Evolutionary conservation across 2,329 filamentous ascomycete genomes (phyloP), one percentile per base, ranked within the genome.

Genomic region (Cladosporium sp.): DNA sequence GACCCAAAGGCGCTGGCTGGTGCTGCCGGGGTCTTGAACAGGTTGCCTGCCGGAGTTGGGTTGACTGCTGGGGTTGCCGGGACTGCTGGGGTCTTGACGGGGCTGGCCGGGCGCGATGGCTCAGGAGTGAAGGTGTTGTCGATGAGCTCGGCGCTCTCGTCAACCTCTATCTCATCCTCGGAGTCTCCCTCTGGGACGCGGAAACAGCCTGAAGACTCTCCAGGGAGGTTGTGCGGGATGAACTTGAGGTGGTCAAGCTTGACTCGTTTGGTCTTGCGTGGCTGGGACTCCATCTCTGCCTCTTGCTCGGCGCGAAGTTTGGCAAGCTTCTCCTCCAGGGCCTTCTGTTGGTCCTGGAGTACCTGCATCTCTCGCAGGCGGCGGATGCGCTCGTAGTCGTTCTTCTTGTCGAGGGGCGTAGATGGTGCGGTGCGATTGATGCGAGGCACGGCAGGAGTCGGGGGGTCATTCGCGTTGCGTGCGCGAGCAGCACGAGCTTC

Each of bases 101-200:
- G 43, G 35, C 43, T 47, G 33, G 35, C 25, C 25, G 36, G 42
- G 22, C 20, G 35, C 32, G 32, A 27, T 33, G 32, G 32, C n/a
- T 13, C 33, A 8, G 33, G 12, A 16, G 36, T 15, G 25, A 39
- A 48, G 13, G 36, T n/a, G 32, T 39, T 48, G 15, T 48, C 43
- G 18, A 39, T 48, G 35, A 40, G 12, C 48, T 43, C 39, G 8
- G 33, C 56, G 33, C 57, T 55, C 40, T 55, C 53, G 33, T 62
- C 60, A 43, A 66, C 62, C 51, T 64, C 61, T 56, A 66, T 65
- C 54, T 65, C 62, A 22, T 64, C 63, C 40, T 65, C 63, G 33
- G 53, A 57, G 47, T 65, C 62, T 13, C 52, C 43, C 9, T 66
- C 63, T 11, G 59, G 59, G 29, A 65, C 56, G 8, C 62, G 45